phyloP scores from a whole-genome alignment of 2,329 filamentous ascomycete species.

The Fusarium coicis region DNA sequence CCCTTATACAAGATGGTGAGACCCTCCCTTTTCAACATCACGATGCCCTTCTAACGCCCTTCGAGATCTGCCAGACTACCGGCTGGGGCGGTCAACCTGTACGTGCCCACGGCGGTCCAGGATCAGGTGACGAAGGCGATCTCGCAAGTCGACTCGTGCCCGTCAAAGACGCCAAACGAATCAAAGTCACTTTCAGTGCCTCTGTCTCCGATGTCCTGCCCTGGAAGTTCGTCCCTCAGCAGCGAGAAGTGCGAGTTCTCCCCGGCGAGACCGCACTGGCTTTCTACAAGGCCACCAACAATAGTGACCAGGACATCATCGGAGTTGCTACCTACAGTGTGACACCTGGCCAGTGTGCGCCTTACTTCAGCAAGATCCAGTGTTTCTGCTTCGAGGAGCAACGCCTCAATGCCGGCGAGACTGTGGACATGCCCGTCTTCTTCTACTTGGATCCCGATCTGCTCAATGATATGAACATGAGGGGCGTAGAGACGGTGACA shows the following conservation, averaged over 20 bases:
- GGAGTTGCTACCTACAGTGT: conserved; percentile 98
- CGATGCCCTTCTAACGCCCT: neutral
- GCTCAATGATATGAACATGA: conserved; percentile 91
- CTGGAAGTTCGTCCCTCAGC: conserved; percentile 97
- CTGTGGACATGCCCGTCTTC: conserved; percentile 99
- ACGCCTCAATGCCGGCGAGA: conserved; percentile 91
- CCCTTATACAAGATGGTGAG: conserved; percentile 87
- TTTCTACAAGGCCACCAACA: conserved; percentile 97
- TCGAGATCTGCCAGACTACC: conserved; percentile 82
- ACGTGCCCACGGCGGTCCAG: conserved; percentile 72
- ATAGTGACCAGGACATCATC: conserved; percentile 90
- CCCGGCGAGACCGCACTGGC: conserved; percentile 97
- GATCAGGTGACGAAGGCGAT: conserved; percentile 65
- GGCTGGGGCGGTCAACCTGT: conserved; percentile 95
- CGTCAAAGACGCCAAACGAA: conserved; percentile 81
- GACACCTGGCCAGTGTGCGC: conserved; percentile 92
- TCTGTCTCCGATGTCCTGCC: conserved; percentile 94
- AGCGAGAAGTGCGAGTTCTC: conserved; percentile 93
- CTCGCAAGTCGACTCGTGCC: conserved; percentile 82
- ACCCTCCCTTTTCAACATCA: conserved; percentile 1
- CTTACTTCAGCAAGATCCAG: conserved; percentile 99
- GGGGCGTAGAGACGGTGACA: conserved; percentile 92
- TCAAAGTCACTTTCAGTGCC: conserved; percentile 95
- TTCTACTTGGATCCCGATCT: conserved; percentile 99
- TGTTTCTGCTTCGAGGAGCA: conserved; percentile 99